Conservation (phyloP, 805 yeast genomes). For the Zygosaccharomyces siamensis region DNA sequence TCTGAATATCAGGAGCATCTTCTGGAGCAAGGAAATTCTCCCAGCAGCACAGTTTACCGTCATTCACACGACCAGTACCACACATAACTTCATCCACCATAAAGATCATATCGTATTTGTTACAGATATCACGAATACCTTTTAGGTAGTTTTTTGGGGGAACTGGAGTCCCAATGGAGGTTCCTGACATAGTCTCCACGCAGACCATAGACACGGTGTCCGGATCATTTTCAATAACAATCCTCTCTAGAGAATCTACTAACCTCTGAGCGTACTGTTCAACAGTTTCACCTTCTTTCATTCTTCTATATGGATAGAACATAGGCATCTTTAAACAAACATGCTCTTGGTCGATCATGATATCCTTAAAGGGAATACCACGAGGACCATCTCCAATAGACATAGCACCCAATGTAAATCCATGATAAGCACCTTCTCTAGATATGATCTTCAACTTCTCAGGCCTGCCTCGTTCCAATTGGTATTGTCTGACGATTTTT, state of each 20-base stretch:
- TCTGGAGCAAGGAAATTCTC: conserved; percentile 39
- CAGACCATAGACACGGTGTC: conserved; percentile 41
- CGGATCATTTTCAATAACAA: conserved; percentile 41
- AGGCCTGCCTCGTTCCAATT: conserved; percentile 40
- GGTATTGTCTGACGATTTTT: conserved; percentile 50
- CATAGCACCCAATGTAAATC: conserved; percentile 45
- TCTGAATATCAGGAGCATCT: conserved; percentile 44
- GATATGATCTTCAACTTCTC: conserved; percentile 41
- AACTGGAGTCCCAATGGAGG: conserved; percentile 43
- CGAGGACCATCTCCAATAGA: conserved; percentile 39
- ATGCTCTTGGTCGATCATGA: conserved; percentile 24
- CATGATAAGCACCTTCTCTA: conserved; percentile 46
- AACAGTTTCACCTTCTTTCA: conserved; percentile 36
- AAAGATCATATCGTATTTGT: conserved; percentile 47
- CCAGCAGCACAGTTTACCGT: conserved; percentile 46
- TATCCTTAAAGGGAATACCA: conserved; percentile 33
- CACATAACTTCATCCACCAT: conserved; percentile 55
- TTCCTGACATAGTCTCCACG: conserved; percentile 46
- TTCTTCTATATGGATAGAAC: conserved; percentile 35
- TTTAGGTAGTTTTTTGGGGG: conserved; percentile 46
- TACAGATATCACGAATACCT: conserved; percentile 44
- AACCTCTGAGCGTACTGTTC: conserved; percentile 39
- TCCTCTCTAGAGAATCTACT: conserved; percentile 40
- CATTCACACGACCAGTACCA: conserved; percentile 47
- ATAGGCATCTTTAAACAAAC: conserved; percentile 31